phyloP scores from a whole-genome alignment of 2,329 filamentous ascomycete genomes.

The Fusarium sp. region DNA sequence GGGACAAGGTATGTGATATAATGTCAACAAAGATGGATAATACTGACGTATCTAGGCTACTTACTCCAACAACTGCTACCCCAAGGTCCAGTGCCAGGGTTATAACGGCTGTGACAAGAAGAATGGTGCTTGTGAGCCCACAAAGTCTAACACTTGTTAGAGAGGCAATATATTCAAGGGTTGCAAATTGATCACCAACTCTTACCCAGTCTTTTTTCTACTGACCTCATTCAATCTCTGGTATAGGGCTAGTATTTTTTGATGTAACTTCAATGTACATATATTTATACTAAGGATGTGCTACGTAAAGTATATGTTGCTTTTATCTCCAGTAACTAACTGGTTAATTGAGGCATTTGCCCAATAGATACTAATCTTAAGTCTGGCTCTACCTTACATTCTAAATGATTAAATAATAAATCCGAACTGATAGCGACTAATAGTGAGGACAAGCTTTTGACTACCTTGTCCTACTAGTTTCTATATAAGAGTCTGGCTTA shows the following conservation, averaged over 20 bases:
- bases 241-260: too few species aligned
- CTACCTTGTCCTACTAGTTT: not conserved
- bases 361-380: too few species aligned
- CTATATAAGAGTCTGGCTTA: not conserved
- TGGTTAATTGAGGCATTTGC: too few species aligned
- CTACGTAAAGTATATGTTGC: not conserved
- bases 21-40: accelerated
- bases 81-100: conserved; percentile 48
- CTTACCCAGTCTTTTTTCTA: too few species aligned
- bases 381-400: too few species aligned
- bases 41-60: conserved; percentile 33
- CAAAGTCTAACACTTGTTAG: conserved; percentile 30
- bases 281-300: not conserved
- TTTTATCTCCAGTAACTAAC: not conserved
- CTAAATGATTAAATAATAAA: too few species aligned
- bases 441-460: too few species aligned
- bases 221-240: too few species aligned
- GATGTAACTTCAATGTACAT: not conserved
- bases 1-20: conserved; percentile 35
- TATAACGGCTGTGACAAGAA: conserved; percentile 50
- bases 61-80: conserved; percentile 50
- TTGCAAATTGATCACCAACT: too few species aligned
- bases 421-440: too few species aligned
- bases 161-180: too few species aligned
- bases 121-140: conserved; percentile 48